A percentile compares a stretch with the other conserved stretches of the same genome.
Conservation (phyloP, 305 asterid genomes). For the Solanum hybrid region DNA sequence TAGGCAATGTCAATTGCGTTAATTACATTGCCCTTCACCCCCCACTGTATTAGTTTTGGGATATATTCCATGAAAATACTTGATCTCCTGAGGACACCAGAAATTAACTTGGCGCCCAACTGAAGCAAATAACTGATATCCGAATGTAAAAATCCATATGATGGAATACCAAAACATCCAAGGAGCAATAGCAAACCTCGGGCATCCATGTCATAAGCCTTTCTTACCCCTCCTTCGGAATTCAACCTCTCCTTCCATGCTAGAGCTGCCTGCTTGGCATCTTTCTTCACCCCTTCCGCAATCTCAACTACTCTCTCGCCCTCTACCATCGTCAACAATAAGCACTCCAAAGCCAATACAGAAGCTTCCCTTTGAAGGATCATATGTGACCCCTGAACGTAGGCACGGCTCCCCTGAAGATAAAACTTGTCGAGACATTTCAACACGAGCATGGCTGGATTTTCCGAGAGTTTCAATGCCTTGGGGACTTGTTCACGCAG, state of each 20-base stretch:
- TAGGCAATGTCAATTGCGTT: slow-evolving; percentile 55
- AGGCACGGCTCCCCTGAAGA: slow-evolving; percentile 60
- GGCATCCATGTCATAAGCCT: slow-evolving; percentile 52
- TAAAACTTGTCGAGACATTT: slow-evolving; percentile 62
- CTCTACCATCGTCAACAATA: slow-evolving; percentile 34
- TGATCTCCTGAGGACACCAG: slow-evolving; percentile 38
- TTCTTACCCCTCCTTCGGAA: slow-evolving; percentile 52
- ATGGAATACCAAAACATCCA: slow-evolving; percentile 63
- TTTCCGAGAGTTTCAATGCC: slow-evolving; percentile 46
- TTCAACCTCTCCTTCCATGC: slow-evolving; percentile 67
- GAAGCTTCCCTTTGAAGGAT: slow-evolving; percentile 58
- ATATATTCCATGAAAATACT: slow-evolving; percentile 39
- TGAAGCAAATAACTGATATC: slow-evolving; percentile 52
- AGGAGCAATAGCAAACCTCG: slow-evolving; percentile 63
- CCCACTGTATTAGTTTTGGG: slow-evolving; percentile 40
- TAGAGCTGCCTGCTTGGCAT: slow-evolving; percentile 45
- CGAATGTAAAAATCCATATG: slow-evolving; percentile 29
- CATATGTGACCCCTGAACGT: slow-evolving; percentile 28
- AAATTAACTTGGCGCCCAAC: slow-evolving; percentile 42
- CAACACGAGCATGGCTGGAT: slow-evolving; percentile 50
- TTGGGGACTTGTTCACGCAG: slow-evolving; percentile 57
- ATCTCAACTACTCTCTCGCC: slow-evolving; percentile 2
- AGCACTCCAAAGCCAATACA: slow-evolving; percentile 63
- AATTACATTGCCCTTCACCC: slow-evolving; percentile 23
- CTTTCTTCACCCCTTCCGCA: slow-evolving; percentile 34